These are phyloP conservation scores for Lenwebbia sp. DNA, from an alignment of 345 rosid species.

Conservation along the genomic window DNA sequence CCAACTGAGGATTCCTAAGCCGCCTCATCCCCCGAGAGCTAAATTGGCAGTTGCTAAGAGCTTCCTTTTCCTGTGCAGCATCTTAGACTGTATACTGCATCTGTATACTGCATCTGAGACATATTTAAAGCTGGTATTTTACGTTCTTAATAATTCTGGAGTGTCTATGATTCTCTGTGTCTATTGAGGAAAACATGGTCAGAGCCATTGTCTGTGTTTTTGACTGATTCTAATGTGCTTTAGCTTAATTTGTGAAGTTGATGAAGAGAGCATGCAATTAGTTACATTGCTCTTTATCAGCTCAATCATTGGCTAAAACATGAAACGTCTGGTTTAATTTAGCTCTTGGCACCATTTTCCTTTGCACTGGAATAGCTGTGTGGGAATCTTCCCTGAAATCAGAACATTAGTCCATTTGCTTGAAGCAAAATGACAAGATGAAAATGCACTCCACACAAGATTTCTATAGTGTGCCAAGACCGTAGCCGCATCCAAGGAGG, in stretches of 20 bases:
- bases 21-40: background rate
- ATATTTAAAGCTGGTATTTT: background rate
- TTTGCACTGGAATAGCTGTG: background rate
- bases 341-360: background rate
- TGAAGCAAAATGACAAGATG: background rate
- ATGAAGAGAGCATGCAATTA: background rate
- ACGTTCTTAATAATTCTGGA: background rate
- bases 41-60: background rate
- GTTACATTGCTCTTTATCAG: background rate
- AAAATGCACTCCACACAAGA: background rate
- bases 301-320: background rate
- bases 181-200: background rate
- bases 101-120: background rate
- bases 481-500: background rate
- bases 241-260: background rate
- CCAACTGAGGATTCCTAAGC: background rate
- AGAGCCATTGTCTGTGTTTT: background rate
- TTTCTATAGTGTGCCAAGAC: background rate
- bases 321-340: background rate
- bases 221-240: background rate
- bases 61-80: background rate
- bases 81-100: background rate
- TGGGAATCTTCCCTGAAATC: background rate
- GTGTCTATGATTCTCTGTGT: background rate
- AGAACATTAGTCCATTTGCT: background rate